phyloP scores from a whole-genome alignment of 2,329 filamentous ascomycete genomes.

The Tetracladium maxilliforme region DNA sequence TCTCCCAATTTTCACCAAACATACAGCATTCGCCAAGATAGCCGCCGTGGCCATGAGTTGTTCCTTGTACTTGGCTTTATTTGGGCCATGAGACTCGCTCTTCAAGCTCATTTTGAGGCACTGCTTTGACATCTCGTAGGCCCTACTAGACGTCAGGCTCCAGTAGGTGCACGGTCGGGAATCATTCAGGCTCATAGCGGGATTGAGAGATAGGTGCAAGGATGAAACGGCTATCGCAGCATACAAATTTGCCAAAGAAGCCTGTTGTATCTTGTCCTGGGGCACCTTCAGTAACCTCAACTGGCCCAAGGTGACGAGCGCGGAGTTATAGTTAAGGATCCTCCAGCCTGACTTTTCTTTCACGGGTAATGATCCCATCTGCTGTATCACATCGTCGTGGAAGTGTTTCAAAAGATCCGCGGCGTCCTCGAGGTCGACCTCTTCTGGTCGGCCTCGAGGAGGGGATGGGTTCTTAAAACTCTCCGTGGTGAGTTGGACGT shows the following conservation, averaged over 20 bases:
- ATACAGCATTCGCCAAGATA: constrained; percentile 16
- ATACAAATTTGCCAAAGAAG: constrained; percentile 15
- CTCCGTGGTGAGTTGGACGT: too few species aligned
- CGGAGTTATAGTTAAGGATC: constrained; percentile 14
- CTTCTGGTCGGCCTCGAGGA: constrained; percentile 1
- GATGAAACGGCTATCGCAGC: constrained; percentile 15
- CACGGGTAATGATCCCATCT: constrained; percentile 14
- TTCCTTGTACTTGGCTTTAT: constrained; percentile 21
- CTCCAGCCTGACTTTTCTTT: constrained; percentile 17
- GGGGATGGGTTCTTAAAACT: constrained; percentile 1
- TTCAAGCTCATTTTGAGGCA: constrained; percentile 11
- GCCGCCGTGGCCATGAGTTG: constrained; percentile 19
- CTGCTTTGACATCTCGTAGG: constrained; percentile 14
- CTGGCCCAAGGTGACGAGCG: constrained; percentile 15
- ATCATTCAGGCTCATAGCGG: too few species aligned
- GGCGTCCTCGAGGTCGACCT: constrained; percentile 2
- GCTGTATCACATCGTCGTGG: constrained; percentile 14
- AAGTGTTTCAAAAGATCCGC: constrained; percentile 13
- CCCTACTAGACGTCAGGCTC: constrained; percentile 2
- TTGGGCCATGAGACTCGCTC: constrained; percentile 2
- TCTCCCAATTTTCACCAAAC: constrained; percentile 2
- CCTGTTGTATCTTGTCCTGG: constrained; percentile 12
- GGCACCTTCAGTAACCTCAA: constrained; percentile 12
- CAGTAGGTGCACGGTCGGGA: constrained; percentile 3
- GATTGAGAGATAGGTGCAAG: constrained; percentile 10